These are phyloP conservation scores for Epithemia pelagica DNA, from an alignment of 108 stramenopile genomes.

Conservation along the genomic window DNA sequence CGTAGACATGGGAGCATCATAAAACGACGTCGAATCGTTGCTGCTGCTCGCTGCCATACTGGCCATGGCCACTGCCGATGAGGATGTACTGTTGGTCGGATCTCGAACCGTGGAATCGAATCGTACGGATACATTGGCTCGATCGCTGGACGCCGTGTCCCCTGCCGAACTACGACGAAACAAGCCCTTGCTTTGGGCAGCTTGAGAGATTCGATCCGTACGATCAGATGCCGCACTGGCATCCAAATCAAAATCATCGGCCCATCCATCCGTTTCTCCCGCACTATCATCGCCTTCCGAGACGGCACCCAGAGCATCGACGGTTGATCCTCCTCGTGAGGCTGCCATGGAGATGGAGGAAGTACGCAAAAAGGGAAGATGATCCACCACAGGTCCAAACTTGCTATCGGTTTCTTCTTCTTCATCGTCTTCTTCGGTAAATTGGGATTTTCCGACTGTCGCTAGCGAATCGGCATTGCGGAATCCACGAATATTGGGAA, in stretches of 20 bases:
- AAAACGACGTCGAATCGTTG: neutral
- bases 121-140: conserved; percentile 11
- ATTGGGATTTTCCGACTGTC: conserved; percentile 2
- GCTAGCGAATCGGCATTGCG: conserved; percentile 1
- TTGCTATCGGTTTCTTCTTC: conserved; percentile 33
- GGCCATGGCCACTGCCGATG: neutral
- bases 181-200: conserved; percentile 1
- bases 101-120: conserved; percentile 5
- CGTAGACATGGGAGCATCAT: neutral
- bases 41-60: neutral
- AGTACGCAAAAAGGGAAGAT: conserved; percentile 18
- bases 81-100: neutral
- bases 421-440: conserved; percentile 13
- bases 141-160: neutral
- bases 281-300: conserved; percentile 32
- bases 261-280: conserved; percentile 18
- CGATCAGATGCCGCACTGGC: conserved; percentile 3
- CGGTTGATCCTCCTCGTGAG: conserved; percentile 45
- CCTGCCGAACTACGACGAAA: neutral
- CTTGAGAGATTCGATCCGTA: neutral
- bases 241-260: conserved; percentile 18
- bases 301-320: conserved; percentile 39
- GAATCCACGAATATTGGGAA: conserved; percentile 1
- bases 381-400: conserved; percentile 45
- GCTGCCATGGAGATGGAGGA: conserved; percentile 22